Evolutionary conservation across 2,329 filamentous ascomycete species (phyloP).

Genomic region (Calonectria pseudoturangicola): DNA sequence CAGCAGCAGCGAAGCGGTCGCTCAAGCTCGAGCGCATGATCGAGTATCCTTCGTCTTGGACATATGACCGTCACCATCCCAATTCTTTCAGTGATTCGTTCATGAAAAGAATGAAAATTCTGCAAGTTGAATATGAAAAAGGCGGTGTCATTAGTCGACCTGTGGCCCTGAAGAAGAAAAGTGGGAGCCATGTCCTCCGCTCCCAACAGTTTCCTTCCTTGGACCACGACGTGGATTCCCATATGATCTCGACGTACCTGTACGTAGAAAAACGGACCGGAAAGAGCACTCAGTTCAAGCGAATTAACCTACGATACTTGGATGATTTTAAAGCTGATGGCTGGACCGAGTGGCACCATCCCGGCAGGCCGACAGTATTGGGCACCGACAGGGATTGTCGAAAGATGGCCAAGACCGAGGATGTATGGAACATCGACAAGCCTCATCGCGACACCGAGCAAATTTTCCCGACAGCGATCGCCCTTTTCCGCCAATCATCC

Average conservation of each 20-base stretch:
- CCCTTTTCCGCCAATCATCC: not conserved
- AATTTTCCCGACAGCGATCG: not conserved
- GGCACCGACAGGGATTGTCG: not conserved
- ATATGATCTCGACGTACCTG: not conserved
- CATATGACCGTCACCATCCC: not conserved
- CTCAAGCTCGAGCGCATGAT: not conserved
- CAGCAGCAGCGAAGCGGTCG: too few relatives aligned
- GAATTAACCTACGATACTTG: not conserved
- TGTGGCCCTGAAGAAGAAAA: not conserved
- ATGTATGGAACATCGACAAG: not conserved
- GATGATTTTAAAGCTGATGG: not conserved
- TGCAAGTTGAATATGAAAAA: not conserved
- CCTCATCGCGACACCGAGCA: not conserved
- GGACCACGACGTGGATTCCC: too few relatives aligned
- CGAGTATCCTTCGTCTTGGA: not conserved
- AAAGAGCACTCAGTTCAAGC: not conserved
- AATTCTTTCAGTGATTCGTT: not conserved
- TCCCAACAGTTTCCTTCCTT: not conserved
- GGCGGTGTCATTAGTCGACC: not conserved
- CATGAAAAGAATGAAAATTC: not conserved
- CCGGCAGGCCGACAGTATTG: not conserved
- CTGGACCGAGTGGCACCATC: not conserved
- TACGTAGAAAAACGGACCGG: not conserved
- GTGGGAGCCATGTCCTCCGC: not conserved
- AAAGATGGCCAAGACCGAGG: not conserved